Percentiles rank a stretch among this genome's conserved stretches.
phyloP scores from a whole-genome alignment of 2,329 filamentous ascomycete genomes.

The Colletotrichum orchidophilum region DNA sequence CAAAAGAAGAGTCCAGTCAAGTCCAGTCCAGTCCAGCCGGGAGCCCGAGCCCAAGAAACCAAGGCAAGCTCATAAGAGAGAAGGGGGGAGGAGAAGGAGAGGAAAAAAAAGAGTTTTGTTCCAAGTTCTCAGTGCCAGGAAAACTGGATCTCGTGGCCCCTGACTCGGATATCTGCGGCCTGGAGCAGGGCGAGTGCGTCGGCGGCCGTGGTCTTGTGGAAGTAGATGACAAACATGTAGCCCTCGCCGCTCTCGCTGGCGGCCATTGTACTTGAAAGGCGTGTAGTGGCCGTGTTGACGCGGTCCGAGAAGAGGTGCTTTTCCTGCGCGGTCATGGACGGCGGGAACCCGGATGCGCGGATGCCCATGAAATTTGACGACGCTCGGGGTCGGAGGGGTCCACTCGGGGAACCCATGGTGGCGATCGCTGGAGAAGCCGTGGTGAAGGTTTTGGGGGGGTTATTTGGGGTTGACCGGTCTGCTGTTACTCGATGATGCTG shows the following conservation, averaged over 20 bases:
- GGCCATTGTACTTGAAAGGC: slow-evolving; percentile 30
- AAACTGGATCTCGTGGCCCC: slow-evolving; percentile 28
- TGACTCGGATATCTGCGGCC: slow-evolving; percentile 29
- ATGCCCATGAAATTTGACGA: slow-evolving; percentile 32
- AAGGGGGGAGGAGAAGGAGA: not conserved
- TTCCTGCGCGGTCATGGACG: slow-evolving; percentile 27
- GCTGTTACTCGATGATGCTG: not conserved
- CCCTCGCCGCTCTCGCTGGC: slow-evolving; percentile 11
- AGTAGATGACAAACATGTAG: slow-evolving; percentile 30
- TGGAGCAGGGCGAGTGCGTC: slow-evolving; percentile 25
- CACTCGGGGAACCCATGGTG: slow-evolving; percentile 32
- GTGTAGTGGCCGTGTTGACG: slow-evolving; percentile 27
- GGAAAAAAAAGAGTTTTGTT: not conserved
- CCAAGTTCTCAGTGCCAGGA: slow-evolving; percentile 23
- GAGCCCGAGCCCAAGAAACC: not conserved
- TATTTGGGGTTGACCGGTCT: not conserved
- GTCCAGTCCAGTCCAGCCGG: not conserved
- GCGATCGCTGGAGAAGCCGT: slow-evolving; percentile 32
- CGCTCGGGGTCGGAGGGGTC: slow-evolving; percentile 29
- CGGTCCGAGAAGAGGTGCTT: slow-evolving; percentile 27
- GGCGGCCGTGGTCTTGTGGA: slow-evolving; percentile 28
- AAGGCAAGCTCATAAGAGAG: not conserved
- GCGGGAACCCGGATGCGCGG: slow-evolving; percentile 19
- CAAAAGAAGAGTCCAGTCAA: not conserved
- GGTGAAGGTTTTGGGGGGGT: slow-evolving; percentile 19